Conservation (phyloP, 1,284 basidiomycete species). For the Heimioporus punctisporus region DNA sequence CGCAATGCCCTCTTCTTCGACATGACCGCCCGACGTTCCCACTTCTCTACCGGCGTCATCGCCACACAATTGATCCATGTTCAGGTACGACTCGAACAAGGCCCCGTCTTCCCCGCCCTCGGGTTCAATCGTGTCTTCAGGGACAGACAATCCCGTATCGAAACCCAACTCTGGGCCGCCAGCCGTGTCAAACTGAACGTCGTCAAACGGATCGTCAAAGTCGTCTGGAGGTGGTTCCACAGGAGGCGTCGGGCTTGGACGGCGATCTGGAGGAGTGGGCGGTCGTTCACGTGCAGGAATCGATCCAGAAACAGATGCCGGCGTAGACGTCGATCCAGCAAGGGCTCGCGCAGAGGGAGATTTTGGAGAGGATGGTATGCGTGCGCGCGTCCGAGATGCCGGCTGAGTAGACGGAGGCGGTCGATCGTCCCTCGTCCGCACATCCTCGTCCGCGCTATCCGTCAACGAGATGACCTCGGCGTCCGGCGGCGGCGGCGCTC, state of each 20-base stretch:
- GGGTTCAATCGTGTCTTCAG: background rate
- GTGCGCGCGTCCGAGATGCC: no score
- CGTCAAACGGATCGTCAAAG: conserved; percentile 20
- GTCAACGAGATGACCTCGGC: conserved; percentile 28
- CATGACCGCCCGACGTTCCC: no score
- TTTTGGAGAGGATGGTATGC: no score
- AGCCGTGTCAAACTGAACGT: no score
- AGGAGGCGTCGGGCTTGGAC: conserved; percentile 2
- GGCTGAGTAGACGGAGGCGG: no score
- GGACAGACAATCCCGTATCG: background rate
- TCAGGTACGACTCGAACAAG: conserved; percentile 28
- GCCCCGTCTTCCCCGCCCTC: conserved; percentile 6
- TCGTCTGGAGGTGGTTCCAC: conserved; percentile 12
- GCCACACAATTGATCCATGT: conserved; percentile 23
- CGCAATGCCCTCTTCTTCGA: no score
- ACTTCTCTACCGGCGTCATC: background rate
- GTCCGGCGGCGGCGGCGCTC: conserved; percentile 5
- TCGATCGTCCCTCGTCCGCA: no score
- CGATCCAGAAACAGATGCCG: no score
- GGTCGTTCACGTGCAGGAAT: no score
- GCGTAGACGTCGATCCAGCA: no score
- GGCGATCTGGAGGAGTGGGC: no score
- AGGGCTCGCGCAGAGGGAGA: background rate
- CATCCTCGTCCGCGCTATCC: conserved; percentile 29
- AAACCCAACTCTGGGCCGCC: no score